Percentiles rank a stretch among this genome's conserved stretches.
Conservation (phyloP, 805 yeast species). For the Starmerella potacharoeniae region DNA sequence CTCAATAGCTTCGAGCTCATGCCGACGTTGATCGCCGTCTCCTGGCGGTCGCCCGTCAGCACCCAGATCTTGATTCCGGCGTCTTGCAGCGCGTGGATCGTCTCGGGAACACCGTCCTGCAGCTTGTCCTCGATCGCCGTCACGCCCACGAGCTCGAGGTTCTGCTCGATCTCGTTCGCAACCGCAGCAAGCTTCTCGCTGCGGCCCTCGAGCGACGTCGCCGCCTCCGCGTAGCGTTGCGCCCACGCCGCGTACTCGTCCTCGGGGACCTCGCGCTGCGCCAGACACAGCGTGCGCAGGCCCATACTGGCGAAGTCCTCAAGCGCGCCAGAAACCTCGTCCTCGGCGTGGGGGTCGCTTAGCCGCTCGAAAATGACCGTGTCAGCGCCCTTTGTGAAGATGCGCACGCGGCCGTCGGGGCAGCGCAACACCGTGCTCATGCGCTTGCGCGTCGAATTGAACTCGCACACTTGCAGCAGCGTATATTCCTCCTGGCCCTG, state of each 20-base stretch:
- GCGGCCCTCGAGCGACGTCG: conserved; percentile 70
- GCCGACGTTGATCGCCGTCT: conserved; percentile 96
- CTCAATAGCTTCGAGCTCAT: conserved; percentile 90
- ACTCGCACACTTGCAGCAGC: conserved; percentile 83
- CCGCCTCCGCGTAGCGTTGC: conserved; percentile 55
- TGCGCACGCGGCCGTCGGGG: conserved; percentile 82
- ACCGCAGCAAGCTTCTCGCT: conserved; percentile 68
- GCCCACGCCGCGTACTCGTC: conserved; percentile 70
- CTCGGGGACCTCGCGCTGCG: conserved; percentile 67
- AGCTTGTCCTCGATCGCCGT: conserved; percentile 97
- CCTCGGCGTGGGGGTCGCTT: conserved; percentile 34
- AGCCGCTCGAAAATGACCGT: conserved; percentile 86
- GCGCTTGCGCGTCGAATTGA: conserved; percentile 93
- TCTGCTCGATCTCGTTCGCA: conserved; percentile 78
- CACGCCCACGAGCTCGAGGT: conserved; percentile 77
- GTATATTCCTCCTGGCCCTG: conserved; percentile 53
- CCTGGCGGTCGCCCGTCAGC: conserved; percentile 95
- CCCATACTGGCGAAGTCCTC: conserved; percentile 98
- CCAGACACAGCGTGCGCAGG: conserved; percentile 85
- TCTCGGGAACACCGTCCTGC: conserved; percentile 97
- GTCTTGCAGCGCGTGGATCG: conserved; percentile 85
- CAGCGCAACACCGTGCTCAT: conserved; percentile 92
- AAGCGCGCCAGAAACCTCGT: conserved; percentile 75
- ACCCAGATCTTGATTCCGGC: conserved; percentile 99
- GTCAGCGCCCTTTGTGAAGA: conserved; percentile 96